Evolutionary conservation across 2,329 filamentous ascomycete species (phyloP).

Genomic region (Ophiostoma pallidulum): DNA sequence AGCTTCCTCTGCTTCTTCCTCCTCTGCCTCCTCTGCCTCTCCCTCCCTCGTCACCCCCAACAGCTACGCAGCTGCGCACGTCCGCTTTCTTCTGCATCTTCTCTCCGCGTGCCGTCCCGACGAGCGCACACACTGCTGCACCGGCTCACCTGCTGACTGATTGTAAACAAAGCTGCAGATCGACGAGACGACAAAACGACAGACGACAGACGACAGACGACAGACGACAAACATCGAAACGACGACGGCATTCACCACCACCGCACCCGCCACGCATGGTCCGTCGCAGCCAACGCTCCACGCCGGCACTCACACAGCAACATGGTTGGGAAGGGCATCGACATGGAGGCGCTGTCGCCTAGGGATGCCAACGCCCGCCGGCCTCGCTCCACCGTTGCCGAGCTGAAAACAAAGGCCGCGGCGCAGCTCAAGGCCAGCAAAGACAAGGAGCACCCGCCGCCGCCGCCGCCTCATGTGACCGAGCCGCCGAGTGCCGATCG

Average conservation of each 20-base stretch:
- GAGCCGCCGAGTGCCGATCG: conserved; percentile 61
- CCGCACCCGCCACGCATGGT: conserved; percentile 1
- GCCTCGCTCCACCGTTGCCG: conserved; percentile 32
- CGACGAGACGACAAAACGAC: too few species aligned
- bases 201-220: too few species aligned
- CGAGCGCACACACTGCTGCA: too few species aligned
- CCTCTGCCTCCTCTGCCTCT: neutral
- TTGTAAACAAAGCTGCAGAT: too few species aligned
- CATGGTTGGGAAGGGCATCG: conserved; percentile 41
- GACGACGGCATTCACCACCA: too few species aligned
- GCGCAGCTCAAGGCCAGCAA: conserved; percentile 47
- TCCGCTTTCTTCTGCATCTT: too few species aligned
- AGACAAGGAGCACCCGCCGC: conserved; percentile 58
- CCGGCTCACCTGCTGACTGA: too few species aligned
- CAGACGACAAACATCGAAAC: too few species aligned
- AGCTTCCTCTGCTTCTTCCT: neutral
- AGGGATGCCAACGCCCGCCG: conserved; percentile 55
- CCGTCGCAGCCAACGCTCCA: neutral
- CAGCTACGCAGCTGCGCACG: too few species aligned
- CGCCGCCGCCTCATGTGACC: conserved; percentile 49
- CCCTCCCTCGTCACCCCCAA: too few species aligned
- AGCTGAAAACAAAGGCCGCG: conserved; percentile 43
- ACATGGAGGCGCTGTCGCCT: conserved; percentile 56
- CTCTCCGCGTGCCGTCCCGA: too few species aligned
- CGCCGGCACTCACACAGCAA: conserved; percentile 14